Evolutionary conservation across 495 filamentous ascomycete species (phyloP), one percentile per base, ranked within the genome.

Genomic region (Rhypophila decipiens): DNA sequence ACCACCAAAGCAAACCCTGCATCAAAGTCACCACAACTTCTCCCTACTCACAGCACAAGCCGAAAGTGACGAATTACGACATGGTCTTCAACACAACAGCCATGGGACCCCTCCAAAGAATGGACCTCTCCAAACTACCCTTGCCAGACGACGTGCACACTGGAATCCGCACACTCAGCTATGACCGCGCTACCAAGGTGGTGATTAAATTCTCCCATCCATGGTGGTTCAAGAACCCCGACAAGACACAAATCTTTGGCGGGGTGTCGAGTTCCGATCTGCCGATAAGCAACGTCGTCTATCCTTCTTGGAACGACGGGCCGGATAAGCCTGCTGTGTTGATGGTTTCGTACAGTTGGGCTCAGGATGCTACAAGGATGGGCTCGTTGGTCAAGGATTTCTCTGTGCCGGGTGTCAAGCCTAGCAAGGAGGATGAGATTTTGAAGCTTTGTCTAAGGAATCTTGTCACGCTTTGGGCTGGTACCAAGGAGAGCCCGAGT

Each of bases 281-380:
- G 13, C 55, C 58, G 10, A 60, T 67, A 15, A 57, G 71, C 13
- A 61, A 56, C 17, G 61, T 61, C 46, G 71, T 73, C 4, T 74
- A 73, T 55, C 71, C 71, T 3, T 66, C 63, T 12, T 74, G 66
- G 52, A 64, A 64, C 39, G 37, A 67, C 47, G 23, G 65, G 12
- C 60, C 61, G 39, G 34, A 51, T 13, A 49, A 55, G 22, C 51
- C 64, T 2, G 64, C 57, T 11, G 65, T 71, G 15, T 56, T 75
- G 17, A 63, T 74, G 18, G 60, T 60, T 38, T 65, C 62, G 0
- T 74, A 73, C 43, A 61, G 60, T n/a, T 70, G 66, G 67, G 53
- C 52, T 2, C 61, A 66, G 37, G 71, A 74, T 53, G 65, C 68
- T 1, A 43, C 46, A 13, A 63, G 69, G 38, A 56, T 73, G 31